A percentile compares a stretch with the other conserved stretches of the same genome.
Conservation (phyloP, 441 rosid species). For the Breynia disticha region DNA sequence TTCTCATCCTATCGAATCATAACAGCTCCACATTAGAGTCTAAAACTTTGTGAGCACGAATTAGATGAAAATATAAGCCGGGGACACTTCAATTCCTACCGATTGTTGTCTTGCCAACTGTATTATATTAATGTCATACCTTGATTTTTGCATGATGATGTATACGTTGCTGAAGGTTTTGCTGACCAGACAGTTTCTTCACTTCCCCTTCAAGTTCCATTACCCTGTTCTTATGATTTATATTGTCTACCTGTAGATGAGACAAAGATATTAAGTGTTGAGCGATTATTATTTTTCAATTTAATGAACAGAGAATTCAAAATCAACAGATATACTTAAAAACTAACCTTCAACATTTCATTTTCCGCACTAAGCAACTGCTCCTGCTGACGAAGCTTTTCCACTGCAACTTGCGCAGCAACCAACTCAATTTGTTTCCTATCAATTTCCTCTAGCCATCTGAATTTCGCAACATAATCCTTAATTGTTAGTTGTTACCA, state of each 20-base stretch:
- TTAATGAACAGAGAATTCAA: background rate
- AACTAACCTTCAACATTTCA: conserved; percentile 68
- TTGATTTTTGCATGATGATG: conserved; percentile 93
- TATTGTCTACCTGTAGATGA: conserved; percentile 51
- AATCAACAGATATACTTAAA: background rate
- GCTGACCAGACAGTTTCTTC: conserved; percentile 73
- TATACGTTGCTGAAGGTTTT: conserved; percentile 85
- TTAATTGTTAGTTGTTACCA: background rate
- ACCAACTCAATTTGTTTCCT: conserved; percentile 72
- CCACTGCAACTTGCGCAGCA: conserved; percentile 59
- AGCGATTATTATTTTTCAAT: background rate
- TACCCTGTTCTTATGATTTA: conserved; percentile 51
- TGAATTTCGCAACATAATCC: conserved; percentile 19
- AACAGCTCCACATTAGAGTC: conserved; percentile 6
- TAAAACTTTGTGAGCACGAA: background rate
- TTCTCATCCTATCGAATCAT: conserved; percentile 80
- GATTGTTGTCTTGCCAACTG: too few relatives aligned
- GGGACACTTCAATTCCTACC: too few relatives aligned
- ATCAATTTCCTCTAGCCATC: conserved; percentile 92
- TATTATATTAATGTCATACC: conserved; percentile 36
- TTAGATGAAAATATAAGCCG: too few relatives aligned
- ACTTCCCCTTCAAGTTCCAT: conserved; percentile 81
- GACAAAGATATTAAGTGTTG: conserved; percentile 3
- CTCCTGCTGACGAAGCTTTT: conserved; percentile 63
- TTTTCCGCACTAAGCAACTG: conserved; percentile 68